Evolutionary conservation across 2,329 filamentous ascomycete genomes (phyloP), one percentile per base, ranked within the genome.

Genomic region (Trichophyton equinum): DNA sequence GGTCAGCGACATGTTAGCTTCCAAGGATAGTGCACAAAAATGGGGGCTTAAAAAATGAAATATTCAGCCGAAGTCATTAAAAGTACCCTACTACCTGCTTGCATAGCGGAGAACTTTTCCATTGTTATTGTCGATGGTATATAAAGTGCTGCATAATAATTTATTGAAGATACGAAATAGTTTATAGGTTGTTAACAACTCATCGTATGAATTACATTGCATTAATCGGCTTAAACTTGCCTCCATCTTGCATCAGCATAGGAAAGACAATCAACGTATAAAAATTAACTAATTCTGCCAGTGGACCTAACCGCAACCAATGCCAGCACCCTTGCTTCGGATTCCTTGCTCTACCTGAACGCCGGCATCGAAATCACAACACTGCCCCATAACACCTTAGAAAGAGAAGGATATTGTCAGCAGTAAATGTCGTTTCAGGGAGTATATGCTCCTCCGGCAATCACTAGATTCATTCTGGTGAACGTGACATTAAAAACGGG

Each of bases 401-500:
- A 47, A 51, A 55, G 15, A 15, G n/a, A 38, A 33, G 13, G 9
- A 33, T n/a, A 18, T 55, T 15, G 6, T 55, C 27, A 36, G 51
- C 18, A 2, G 20, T 51, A 51, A 55, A 30, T 25, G 30, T 27
- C 5, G 20, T 7, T 36, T 73, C 64, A 76, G 42, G 83, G 83
- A 69, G 85, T 70, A 73, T 84, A 86, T 42, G 82, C 82, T 46
- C 91, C 90, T 55, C 88, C 90, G 22, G 91, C 91, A 63, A 97
- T 79, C 11, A 96, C 87, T 65, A 97, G 75, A 72, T 99, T 99
- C 89, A 96, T 96, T 63, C 90, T 81, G 2, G 94, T 97, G 69
- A 96, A 96, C 69, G 87, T 84, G 60, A 95, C 91, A 75, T 92
- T 94, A 74, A 95, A 89, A 9, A 97, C 89, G 0, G 92, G 91